Evolutionary conservation across 768 basidiomycete species (phyloP), one percentile per base, ranked within the genome.

Genomic region (Amanita exitialis): DNA sequence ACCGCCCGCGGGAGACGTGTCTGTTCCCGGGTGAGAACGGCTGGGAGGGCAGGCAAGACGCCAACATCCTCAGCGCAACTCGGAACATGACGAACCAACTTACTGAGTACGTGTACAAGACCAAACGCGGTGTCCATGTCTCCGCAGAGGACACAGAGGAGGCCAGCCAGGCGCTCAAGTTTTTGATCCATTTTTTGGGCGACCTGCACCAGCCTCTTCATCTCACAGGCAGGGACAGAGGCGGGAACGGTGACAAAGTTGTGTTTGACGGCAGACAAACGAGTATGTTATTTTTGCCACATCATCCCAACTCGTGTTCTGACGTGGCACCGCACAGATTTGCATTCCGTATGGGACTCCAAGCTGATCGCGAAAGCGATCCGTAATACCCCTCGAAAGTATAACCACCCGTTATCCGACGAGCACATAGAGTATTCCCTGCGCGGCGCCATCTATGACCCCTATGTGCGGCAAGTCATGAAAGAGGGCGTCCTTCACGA

Each of bases 151-250:
- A 68, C 13, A 27, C 25, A 15, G 64, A 54, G 4, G 65, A 62
- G 9, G 82, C 82, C 2, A 81, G 84, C 59, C 87, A 91, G 58
- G 89, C 95, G 2, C 72, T 97, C 58, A 87, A 89, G 64, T 99
- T 96, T 71, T 70, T 99, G 28, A 77, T 94, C 27, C 96, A 99
- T 65, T 97, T 91, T 58, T 49, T 96, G 9, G 93, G 95, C 0
- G 95, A 97, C 63, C 73, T 95, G 74, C 95, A 96, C 59, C 83
- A 86, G 77, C 95, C 95, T 4, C 69, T 99, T 49, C 95, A 99
- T 64, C 75, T 99, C 34, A 87, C 87, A 0, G 90, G 90, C 2
- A 73, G 92, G 15, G 82, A 92, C 57, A 75, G 88, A 27, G 95
- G 95, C 4, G 95, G 94, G 1, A 98, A 97, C 61, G 77, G 77